A percentile compares a stretch with the other conserved stretches of the same genome.
phyloP scores from a whole-genome alignment of 1,139 yeast genomes.

The Pichia sp. region DNA sequence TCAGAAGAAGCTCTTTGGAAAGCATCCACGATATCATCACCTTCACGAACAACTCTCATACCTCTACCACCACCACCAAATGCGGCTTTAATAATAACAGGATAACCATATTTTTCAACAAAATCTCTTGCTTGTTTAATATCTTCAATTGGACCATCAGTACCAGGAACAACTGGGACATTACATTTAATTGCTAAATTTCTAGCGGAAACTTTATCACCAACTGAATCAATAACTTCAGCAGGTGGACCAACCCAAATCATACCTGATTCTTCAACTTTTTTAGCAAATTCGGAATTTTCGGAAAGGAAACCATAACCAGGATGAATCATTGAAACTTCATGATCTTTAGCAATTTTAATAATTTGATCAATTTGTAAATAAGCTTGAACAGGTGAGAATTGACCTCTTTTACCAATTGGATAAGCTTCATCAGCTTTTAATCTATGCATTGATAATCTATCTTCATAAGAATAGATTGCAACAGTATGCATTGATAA shows the following conservation, averaged over 20 bases:
- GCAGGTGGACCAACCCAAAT: conserved; percentile 96
- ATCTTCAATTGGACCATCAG: conserved; percentile 89
- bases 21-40: conserved; percentile 88
- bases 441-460: conserved; percentile 89
- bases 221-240: conserved; percentile 88
- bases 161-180: conserved; percentile 97
- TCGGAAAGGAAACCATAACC: conserved; percentile 97
- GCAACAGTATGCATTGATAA: conserved; percentile 97
- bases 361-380: conserved; percentile 94
- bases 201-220: conserved; percentile 96
- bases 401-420: conserved; percentile 86
- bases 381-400: conserved; percentile 93
- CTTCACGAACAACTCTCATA: conserved; percentile 98
- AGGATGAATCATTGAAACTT: conserved; percentile 95
- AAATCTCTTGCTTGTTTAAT: conserved; percentile 74
- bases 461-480: conserved; percentile 92
- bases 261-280: conserved; percentile 86
- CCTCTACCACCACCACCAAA: conserved; percentile 99
- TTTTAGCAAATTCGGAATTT: conserved; percentile 88
- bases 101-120: conserved; percentile 80
- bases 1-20: conserved; percentile 91
- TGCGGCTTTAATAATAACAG: conserved; percentile 97
- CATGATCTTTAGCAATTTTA: conserved; percentile 78
- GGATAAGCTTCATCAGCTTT: conserved; percentile 92
- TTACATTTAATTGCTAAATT: conserved; percentile 70